A percentile compares a stretch with the other conserved stretches of the same genome.
phyloP scores from a whole-genome alignment of 2,329 filamentous ascomycete genomes.

The Fusarium bactridioides region DNA sequence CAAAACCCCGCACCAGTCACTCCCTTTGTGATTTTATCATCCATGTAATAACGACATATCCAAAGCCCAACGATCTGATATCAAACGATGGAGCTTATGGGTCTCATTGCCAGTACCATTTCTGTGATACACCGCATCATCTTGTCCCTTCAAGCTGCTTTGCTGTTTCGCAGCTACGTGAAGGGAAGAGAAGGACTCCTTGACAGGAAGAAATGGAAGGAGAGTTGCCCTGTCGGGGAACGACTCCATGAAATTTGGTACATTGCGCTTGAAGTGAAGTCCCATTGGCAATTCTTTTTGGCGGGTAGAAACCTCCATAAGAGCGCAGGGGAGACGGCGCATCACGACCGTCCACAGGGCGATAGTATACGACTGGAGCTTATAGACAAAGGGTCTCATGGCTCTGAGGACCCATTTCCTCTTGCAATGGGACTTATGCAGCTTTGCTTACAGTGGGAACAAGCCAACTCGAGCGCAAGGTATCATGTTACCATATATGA shows the following conservation, averaged over 20 bases:
- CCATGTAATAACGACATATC: not conserved
- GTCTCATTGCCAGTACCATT: too few species aligned
- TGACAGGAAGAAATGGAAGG: not conserved
- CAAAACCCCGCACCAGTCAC: not conserved
- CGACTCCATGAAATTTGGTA: too few species aligned
- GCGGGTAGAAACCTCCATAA: rapidly evolving
- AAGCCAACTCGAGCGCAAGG: rapidly evolving
- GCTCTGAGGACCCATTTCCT: too few species aligned
- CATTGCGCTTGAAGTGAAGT: not conserved
- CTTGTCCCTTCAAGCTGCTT: too few species aligned
- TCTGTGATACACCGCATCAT: too few species aligned
- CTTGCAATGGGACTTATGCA: rapidly evolving
- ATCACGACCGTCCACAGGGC: rapidly evolving
- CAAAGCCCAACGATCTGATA: too few species aligned
- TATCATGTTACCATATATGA: not conserved
- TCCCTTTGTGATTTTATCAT: rapidly evolving
- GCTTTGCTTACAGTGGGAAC: not conserved
- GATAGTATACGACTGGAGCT: not conserved
- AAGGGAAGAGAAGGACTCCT: not conserved
- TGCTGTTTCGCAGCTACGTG: rapidly evolving
- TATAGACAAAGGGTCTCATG: not conserved
- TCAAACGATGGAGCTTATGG: not conserved
- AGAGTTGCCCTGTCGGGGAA: too few species aligned
- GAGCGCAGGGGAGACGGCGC: too few species aligned
- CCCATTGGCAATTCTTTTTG: not conserved